These are phyloP conservation scores for Arxiozyma telluris DNA, from an alignment of 1,139 yeast species.

Conservation along the genomic window DNA sequence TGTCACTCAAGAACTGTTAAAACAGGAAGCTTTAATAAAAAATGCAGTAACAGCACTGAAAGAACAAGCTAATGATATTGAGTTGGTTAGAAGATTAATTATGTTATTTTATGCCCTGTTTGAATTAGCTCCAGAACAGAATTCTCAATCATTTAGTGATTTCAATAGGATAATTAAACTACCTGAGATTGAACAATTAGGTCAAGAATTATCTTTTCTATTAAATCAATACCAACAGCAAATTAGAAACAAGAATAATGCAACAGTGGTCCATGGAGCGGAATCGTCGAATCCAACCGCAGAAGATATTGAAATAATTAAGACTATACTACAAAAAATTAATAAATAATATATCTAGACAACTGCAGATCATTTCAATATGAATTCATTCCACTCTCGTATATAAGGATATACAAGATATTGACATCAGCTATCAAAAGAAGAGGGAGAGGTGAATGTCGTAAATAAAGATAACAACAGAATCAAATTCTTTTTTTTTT, in stretches of 20 bases:
- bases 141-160: slow-evolving; percentile 3
- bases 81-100: slow-evolving; percentile 21
- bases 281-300: neutral
- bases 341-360: neutral
- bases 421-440: neutral
- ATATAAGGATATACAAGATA: too few relatives aligned
- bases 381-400: neutral
- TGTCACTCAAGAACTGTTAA: slow-evolving; percentile 22
- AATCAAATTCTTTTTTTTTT: too few relatives aligned
- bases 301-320: neutral
- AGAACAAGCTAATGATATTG: slow-evolving; percentile 21
- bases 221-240: slow-evolving; percentile 3
- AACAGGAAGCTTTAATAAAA: slow-evolving; percentile 18
- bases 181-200: slow-evolving; percentile 2
- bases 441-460: neutral
- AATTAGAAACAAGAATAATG: neutral
- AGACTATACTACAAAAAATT: neutral
- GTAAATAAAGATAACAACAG: too few relatives aligned
- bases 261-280: neutral
- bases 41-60: slow-evolving; percentile 17
- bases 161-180: neutral
- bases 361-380: too few relatives aligned
- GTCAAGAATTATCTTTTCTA: slow-evolving; percentile 1
- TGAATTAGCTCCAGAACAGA: slow-evolving; percentile 12
- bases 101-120: slow-evolving; percentile 24